These are phyloP conservation scores for Trichocladium antarcticum DNA, from an alignment of 495 filamentous ascomycete genomes.

Conservation along the genomic window DNA sequence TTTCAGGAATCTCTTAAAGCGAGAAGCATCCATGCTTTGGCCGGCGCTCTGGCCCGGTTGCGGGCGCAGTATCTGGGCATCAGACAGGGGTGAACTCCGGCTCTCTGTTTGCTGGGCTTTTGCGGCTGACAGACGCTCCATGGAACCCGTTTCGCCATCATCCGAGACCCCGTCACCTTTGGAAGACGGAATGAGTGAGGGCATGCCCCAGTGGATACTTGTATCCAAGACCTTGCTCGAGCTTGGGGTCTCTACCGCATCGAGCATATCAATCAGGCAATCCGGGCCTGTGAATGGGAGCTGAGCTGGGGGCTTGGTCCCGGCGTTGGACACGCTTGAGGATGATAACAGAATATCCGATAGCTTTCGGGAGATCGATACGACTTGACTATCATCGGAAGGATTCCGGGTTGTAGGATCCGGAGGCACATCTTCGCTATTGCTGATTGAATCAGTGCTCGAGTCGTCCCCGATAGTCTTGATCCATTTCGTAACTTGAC, in stretches of 20 bases:
- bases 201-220: conserved; percentile 8
- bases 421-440: too few relatives aligned
- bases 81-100: too few relatives aligned
- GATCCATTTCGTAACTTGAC: conserved; percentile 5
- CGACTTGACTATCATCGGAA: too few relatives aligned
- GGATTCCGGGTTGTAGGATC: too few relatives aligned
- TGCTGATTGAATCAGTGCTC: not conserved
- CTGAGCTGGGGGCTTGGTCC: not conserved
- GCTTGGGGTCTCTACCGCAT: not conserved
- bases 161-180: not conserved
- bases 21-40: not conserved
- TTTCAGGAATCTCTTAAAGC: not conserved
- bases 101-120: not conserved
- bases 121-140: not conserved
- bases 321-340: too few relatives aligned
- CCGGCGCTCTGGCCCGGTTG: too few relatives aligned
- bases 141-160: not conserved
- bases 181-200: conserved; percentile 7
- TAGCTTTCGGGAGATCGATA: too few relatives aligned
- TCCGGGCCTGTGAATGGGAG: not conserved
- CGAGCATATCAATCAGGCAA: conserved; percentile 4
- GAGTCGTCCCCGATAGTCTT: not conserved
- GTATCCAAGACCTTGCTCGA: not conserved
- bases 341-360: too few relatives aligned
- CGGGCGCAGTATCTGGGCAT: too few relatives aligned